A percentile compares a stretch with the other conserved stretches of the same genome.
Evolutionary conservation across 495 filamentous ascomycete genomes (phyloP).

Genomic region (Penicillium soppii): DNA sequence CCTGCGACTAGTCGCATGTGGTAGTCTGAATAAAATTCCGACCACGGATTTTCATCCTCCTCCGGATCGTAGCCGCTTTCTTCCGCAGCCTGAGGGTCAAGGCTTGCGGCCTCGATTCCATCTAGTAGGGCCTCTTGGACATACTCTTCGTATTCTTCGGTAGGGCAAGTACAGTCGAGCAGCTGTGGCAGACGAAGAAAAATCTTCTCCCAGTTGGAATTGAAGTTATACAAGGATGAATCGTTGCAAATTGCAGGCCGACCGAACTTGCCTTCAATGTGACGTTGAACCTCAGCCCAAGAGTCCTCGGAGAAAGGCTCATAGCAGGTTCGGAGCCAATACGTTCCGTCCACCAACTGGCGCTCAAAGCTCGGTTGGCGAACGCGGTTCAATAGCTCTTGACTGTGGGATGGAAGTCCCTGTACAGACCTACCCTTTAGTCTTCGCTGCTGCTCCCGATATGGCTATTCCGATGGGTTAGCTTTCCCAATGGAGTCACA

Average conservation of each 20-base stretch:
- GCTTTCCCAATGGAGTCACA: neutral
- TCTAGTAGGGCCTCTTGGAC: neutral
- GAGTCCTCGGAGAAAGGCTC: neutral
- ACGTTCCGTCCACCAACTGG: neutral
- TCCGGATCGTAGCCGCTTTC: slow-evolving; percentile 4
- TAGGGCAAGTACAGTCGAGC: neutral
- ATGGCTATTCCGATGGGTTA: neutral
- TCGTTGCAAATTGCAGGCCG: neutral
- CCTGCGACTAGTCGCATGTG: neutral
- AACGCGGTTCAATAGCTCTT: slow-evolving; percentile 3
- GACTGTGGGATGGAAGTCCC: neutral
- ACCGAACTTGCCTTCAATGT: neutral
- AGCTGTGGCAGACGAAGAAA: neutral
- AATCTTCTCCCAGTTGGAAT: slow-evolving; percentile 7
- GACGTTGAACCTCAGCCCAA: neutral
- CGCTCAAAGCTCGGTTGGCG: neutral
- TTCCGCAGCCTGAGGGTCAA: neutral
- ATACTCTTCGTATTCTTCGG: neutral
- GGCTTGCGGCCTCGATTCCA: neutral
- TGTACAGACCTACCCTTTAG: neutral
- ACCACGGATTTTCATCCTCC: slow-evolving; percentile 2
- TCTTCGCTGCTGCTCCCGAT: too few species aligned
- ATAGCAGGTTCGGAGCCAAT: slow-evolving; percentile 11
- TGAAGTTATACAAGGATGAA: slow-evolving; percentile 6
- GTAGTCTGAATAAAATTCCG: neutral